Evolutionary conservation across 164 flowering plant genomes (phyloP), one percentile per base, ranked within the genome.

Genomic region (Nymphaea colorata): DNA sequence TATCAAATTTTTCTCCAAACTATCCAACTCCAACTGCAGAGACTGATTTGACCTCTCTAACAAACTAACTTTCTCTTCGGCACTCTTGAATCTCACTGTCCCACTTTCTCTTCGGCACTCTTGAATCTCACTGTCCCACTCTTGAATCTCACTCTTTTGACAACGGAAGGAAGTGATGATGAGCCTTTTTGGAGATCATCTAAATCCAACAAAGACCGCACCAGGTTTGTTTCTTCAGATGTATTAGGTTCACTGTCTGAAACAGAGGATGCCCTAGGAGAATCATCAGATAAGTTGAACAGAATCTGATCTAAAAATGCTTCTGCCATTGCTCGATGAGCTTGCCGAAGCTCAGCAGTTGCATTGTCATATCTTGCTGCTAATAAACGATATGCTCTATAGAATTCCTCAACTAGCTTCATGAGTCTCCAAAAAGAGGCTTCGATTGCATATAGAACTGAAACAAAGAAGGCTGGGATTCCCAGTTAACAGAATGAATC

Each of bases 331-430:
- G 94, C 83, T 76, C 82, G 81, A 68, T 93, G 98, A 10, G 96
- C 98, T 18, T 88, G 91, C 36, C 88, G 91, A 5, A 93, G 92
- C 75, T 81, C 98, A 61, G 75, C 89, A 5, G 90, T 88, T 61
- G 89, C 91, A 76, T 90, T 89, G 75, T 93, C 89, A 71, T 93
- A 93, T 77, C 95, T 81, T 77, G 88, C 98, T 69, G 98, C 98
- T 68, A 93, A 80, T 25, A 25, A 25, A 25, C 36, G 36, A 25
- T 25, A 25, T 25, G 36, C 36, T 25, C 36, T 25, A 25, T 25
- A 25, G 36, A 25, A 25, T 25, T 25, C 36, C 36, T 25, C 36
- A 25, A 25, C 36, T 25, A 25, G 0, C 36, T 25, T 25, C 36
- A 25, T 25, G 1, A 25, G 36, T 25, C 36, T 25, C 0, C 36